phyloP scores from a whole-genome alignment of 2,329 filamentous ascomycete genomes.

The Periconia digitata region DNA sequence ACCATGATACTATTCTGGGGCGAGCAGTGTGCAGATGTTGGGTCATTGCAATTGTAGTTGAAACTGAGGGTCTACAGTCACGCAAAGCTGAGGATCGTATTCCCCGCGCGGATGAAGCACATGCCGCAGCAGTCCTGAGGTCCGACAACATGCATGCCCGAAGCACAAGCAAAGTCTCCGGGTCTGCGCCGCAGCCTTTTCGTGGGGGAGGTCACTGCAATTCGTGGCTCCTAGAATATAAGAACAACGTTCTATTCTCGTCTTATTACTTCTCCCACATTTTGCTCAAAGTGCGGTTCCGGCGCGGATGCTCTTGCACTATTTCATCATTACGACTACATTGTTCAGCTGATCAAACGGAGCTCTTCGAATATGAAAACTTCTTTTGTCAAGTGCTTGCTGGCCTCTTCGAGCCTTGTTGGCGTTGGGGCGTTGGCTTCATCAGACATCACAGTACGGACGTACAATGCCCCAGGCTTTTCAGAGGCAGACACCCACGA shows the following conservation, averaged over 20 bases:
- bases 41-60: no score
- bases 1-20: no score
- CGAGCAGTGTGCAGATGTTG: no score
- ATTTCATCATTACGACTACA: no score
- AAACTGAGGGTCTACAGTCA: neutral
- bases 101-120: conserved; percentile 3
- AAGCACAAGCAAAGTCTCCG: conserved; percentile 2
- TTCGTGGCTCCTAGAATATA: neutral
- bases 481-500: conserved; percentile 15
- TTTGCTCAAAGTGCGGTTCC: neutral
- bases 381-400: neutral
- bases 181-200: neutral
- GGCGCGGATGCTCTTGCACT: no score
- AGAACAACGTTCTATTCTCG: neutral
- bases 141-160: neutral
- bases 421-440: conserved; percentile 3
- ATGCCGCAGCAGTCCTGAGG: conserved; percentile 3
- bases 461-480: conserved; percentile 17
- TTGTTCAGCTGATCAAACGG: no score
- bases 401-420: conserved; percentile 5
- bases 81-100: conserved; percentile 4
- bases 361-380: neutral
- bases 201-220: neutral
- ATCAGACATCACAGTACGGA: conserved; percentile 8
- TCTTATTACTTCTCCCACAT: neutral